Evolutionary conservation across 1,139 yeast species (phyloP).

Genomic region (Meyerozyma athensensis): DNA sequence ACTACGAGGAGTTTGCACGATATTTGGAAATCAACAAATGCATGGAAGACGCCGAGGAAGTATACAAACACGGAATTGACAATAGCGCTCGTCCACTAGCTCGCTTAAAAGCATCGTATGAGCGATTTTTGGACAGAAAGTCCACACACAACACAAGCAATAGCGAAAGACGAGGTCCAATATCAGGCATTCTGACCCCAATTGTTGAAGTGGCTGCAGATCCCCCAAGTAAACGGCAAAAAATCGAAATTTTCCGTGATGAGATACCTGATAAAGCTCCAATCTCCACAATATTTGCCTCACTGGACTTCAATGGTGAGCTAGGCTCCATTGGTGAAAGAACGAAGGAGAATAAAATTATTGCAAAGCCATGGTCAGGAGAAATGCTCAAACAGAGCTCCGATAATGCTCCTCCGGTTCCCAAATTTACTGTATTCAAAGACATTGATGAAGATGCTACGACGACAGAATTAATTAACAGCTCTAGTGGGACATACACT

Average conservation of each 20-base stretch:
- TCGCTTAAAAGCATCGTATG: conserved; percentile 48
- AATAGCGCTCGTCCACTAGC: conserved; percentile 59
- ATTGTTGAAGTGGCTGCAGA: conserved; percentile 4
- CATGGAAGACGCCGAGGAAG: conserved; percentile 55
- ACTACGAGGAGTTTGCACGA: conserved; percentile 77
- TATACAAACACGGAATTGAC: conserved; percentile 59
- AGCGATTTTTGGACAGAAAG: conserved; percentile 40
- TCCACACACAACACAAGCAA: conserved; percentile 5
- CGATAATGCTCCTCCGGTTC: conserved; percentile 10
- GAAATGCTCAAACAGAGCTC: conserved; percentile 45
- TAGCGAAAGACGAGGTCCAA: conserved; percentile 1
- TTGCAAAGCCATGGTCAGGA: conserved; percentile 66
- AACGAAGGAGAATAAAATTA: conserved; percentile 60
- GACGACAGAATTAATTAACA: neutral
- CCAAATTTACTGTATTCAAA: conserved; percentile 38
- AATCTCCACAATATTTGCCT: conserved; percentile 23
- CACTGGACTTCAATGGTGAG: conserved; percentile 16
- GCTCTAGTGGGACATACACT: conserved; percentile 30
- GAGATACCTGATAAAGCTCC: conserved; percentile 13
- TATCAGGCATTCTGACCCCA: conserved; percentile 3
- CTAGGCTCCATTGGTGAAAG: conserved; percentile 50
- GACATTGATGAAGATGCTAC: conserved; percentile 17
- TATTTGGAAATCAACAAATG: conserved; percentile 53
- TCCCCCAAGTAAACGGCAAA: conserved; percentile 17
- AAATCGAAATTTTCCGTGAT: conserved; percentile 29